Base-by-base conservation (phyloP, 208 protist genomes). In the Wallacemonas collosoma region DNA sequence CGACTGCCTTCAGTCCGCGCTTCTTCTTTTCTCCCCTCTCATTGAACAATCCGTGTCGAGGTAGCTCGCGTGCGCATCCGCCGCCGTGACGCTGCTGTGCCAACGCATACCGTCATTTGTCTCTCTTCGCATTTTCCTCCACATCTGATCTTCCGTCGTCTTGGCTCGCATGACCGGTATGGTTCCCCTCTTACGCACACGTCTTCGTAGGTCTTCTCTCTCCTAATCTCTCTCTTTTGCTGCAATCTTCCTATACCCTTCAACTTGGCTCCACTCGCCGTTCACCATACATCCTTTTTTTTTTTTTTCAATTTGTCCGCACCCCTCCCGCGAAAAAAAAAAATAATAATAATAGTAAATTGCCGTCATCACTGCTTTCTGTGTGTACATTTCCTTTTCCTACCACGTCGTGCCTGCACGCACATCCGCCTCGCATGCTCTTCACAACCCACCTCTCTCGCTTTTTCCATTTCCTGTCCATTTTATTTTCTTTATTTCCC, bases 121-220 rank as follows among this genome's bases (percentile, higher is more conserved):
- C 47, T 55, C 53, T 50, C 45, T 50, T 50, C 53, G 53, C 72
- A 50, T 56, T n/a, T 56, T n/a, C 47, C 47, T 51, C 1, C 47
- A 51, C 47, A 14, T 56, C 51, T 56, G 8, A 12, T 56, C 26
- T 56, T 0, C 45, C 45, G 6, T 50, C 12, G 45, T 50, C 45
- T 50, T 12, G 45, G 45, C 6, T 50, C 45, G 45, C 6, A 50
- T 50, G 12, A 12, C 53, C 14, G 26, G 0, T 26, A 26, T 0
- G 26, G 1, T 5, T 57, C 14, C 26, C 14, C 15, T 57, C 17
- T 57, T 36, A 57, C 53, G 11, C 17, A 15, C 6, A 17, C 26
- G 11, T 36, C 11, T 17, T 57, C 12, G 8, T 50, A 14, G 8
- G 8, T 12, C 12, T 6, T 50, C 12, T 6, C 6, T 12, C 45